Evolutionary conservation across 1,139 yeast species (phyloP), one percentile per base, ranked within the genome.

Genomic region (Debaryomyces subglobosus): DNA sequence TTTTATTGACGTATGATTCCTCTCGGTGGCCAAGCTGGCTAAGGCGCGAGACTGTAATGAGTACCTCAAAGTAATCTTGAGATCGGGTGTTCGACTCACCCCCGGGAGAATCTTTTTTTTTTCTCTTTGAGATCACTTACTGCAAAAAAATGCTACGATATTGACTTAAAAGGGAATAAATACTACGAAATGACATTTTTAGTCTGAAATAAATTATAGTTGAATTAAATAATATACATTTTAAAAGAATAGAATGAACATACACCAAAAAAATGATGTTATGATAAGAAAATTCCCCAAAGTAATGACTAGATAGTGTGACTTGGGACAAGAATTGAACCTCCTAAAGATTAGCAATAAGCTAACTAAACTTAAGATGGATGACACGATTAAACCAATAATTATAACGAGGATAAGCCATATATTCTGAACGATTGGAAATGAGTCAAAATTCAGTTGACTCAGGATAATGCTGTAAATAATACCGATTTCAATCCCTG

Each of bases 71-170:
- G 85, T 72, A 61, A 84, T 82, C 88, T 82, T 81, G 85, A 82
- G 86, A 82, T 82, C 88, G 87, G 85, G 88, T 78, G 89, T 84
- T 84, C 89, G 87, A 84, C 81, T 83, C 88, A 78, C 88, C 85
- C 87, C 84, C 86, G 79, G 84, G 88, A 83, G 88, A 84, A 59
- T 67, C 69, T 74, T 81, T 63, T 15, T 40, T 27, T 16, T 38
- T 24, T 25, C 15, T 4, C 7, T 2, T 2, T 21, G 8, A 21
- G 8, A 5, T 5, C 24, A 21, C 5, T 21, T 21, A 5, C 8
- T 21, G 24, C 24, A 7, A 7, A 5, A 20, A 21, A 21, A 21
- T 5, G 24, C 6, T 21, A 9, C n/a, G 13, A 27, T 27, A 12
- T 3, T 5, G 15, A 30, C 4, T 5, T 30, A 29, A 29, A 29